These are phyloP conservation scores for Hanseniaspora sp. DNA, from an alignment of 1,139 yeast genomes.

Conservation along the genomic window DNA sequence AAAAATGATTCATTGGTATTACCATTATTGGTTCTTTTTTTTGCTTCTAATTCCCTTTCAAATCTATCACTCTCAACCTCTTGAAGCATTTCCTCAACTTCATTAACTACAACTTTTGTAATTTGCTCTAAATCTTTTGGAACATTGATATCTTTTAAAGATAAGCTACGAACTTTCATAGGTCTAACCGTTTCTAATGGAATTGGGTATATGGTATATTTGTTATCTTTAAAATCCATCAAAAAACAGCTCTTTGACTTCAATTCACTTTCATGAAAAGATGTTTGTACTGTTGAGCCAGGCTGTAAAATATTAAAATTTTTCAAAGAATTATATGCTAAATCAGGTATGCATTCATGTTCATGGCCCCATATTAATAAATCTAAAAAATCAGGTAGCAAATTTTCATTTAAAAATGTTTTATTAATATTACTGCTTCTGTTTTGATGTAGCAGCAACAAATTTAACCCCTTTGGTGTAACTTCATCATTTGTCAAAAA, in stretches of 20 bases:
- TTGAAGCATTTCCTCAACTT: conserved; percentile 57
- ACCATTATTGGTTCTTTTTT: conserved; percentile 21
- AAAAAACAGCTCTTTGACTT: conserved; percentile 64
- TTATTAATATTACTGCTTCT: conserved; percentile 70
- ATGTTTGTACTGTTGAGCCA: conserved; percentile 90
- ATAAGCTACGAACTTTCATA: conserved; percentile 59
- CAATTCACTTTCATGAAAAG: conserved; percentile 77
- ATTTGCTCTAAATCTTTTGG: conserved; percentile 57
- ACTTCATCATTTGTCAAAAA: conserved; percentile 12
- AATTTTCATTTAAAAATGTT: conserved; percentile 71
- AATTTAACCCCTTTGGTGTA: conserved; percentile 36
- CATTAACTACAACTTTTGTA: conserved; percentile 45
- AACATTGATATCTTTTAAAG: conserved; percentile 47
- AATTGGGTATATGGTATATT: conserved; percentile 52
- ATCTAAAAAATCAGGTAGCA: conserved; percentile 70
- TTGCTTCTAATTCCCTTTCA: conserved; percentile 26
- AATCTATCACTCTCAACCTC: conserved; percentile 46
- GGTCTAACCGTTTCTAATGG: conserved; percentile 70
- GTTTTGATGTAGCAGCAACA: conserved; percentile 89
- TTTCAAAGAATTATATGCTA: conserved; percentile 52
- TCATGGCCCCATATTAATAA: conserved; percentile 96
- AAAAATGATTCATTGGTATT: too few relatives aligned
- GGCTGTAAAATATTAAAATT: conserved; percentile 79
- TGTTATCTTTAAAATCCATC: conserved; percentile 46
- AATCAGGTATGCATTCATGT: conserved; percentile 79